These are phyloP conservation scores for Candolleomyces eurysporus DNA, from an alignment of 768 basidiomycete species.

Conservation along the genomic window DNA sequence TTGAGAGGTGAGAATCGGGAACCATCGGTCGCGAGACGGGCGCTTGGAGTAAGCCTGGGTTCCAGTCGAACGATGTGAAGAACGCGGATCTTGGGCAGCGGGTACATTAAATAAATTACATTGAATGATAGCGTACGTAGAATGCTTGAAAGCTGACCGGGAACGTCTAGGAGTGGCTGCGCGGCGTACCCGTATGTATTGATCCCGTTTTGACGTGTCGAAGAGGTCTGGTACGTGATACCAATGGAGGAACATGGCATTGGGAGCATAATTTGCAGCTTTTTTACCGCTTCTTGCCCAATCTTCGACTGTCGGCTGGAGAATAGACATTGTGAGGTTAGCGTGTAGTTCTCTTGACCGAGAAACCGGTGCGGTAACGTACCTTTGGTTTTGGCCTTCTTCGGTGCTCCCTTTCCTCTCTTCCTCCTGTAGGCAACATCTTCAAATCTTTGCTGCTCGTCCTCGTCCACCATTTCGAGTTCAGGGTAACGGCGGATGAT, in stretches of 20 bases:
- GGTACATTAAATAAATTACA: background rate
- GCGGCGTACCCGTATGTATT: background rate
- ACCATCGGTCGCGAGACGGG: too few species aligned
- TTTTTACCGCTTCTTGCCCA: conserved; percentile 9
- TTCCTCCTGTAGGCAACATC: conserved; percentile 67
- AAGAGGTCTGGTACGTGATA: background rate
- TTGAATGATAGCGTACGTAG: background rate
- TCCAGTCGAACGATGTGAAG: too few species aligned
- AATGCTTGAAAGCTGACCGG: background rate
- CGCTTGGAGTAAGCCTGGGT: too few species aligned
- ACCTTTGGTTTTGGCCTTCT: conserved; percentile 75
- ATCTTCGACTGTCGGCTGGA: conserved; percentile 2
- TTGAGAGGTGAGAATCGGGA: too few species aligned
- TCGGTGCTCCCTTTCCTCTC: conserved; percentile 81
- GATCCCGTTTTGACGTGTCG: background rate
- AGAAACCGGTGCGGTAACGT: conserved; percentile 19
- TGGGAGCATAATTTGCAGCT: background rate
- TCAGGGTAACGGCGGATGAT: conserved; percentile 53
- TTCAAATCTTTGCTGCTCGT: conserved; percentile 64
- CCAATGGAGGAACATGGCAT: background rate
- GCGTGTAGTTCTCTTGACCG: background rate
- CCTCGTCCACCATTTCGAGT: conserved; percentile 59
- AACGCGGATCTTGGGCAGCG: background rate
- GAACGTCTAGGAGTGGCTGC: background rate
- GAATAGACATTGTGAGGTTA: too few species aligned